Evolutionary conservation across 768 basidiomycete species (phyloP).

Genomic region (Trametes cinnabarina): DNA sequence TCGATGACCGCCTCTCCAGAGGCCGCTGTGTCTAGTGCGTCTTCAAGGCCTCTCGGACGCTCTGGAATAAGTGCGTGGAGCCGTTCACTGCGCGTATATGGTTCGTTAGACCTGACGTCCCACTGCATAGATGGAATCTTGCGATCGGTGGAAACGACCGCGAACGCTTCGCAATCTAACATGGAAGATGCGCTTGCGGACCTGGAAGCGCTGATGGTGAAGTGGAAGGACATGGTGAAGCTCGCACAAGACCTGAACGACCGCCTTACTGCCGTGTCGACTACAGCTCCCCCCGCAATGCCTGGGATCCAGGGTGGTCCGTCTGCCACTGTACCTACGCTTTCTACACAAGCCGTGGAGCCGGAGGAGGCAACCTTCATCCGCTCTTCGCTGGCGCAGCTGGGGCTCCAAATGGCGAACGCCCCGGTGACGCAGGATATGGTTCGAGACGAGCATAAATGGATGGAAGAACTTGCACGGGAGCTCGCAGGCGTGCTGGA

Average conservation of each 20-base stretch:
- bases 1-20: conserved; percentile 16
- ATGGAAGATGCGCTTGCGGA: conserved; percentile 81
- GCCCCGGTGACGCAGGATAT: conserved; percentile 87
- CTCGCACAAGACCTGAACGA: conserved; percentile 87
- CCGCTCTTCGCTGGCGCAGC: conserved; percentile 82
- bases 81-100: neutral
- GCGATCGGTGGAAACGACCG: conserved; percentile 65
- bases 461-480: conserved; percentile 75
- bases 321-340: conserved; percentile 26
- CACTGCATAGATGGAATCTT: conserved; percentile 73
- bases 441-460: conserved; percentile 76
- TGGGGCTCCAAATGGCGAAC: conserved; percentile 77
- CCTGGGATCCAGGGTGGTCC: conserved; percentile 16
- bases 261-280: conserved; percentile 55
- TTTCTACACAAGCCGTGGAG: conserved; percentile 45
- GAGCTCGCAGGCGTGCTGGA: conserved; percentile 79
- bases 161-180: conserved; percentile 58
- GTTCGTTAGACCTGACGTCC: neutral
- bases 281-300: conserved; percentile 18
- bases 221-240: conserved; percentile 90
- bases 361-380: conserved; percentile 87
- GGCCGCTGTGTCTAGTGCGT: neutral
- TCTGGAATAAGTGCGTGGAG: conserved; percentile 51
- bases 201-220: conserved; percentile 85
- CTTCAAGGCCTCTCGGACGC: conserved; percentile 25